These are phyloP conservation scores for Penicillium angulare DNA, from an alignment of 495 filamentous ascomycete genomes.

Conservation along the genomic window DNA sequence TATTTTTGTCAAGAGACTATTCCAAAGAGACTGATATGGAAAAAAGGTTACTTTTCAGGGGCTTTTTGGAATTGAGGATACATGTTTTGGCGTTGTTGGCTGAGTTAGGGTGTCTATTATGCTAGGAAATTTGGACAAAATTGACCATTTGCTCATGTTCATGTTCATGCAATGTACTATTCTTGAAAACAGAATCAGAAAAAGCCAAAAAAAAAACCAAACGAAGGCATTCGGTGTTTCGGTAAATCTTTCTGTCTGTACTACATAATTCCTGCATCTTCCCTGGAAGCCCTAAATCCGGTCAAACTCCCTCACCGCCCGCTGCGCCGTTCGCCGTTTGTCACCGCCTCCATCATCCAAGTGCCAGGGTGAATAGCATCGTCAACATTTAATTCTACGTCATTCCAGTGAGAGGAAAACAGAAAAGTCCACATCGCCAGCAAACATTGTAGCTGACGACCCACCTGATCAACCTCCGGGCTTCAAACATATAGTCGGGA, in stretches of 20 bases:
- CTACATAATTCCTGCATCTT: background rate
- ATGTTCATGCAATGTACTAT: too few relatives aligned
- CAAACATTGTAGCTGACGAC: too few relatives aligned
- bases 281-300: constrained; percentile 7
- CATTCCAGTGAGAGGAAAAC: background rate
- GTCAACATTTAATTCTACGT: background rate
- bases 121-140: background rate
- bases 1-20: background rate
- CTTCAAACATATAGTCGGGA: too few relatives aligned
- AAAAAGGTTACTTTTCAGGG: background rate
- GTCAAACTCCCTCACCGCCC: constrained; percentile 10
- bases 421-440: too few relatives aligned
- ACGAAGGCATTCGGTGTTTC: too few relatives aligned
- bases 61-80: background rate
- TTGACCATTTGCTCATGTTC: background rate
- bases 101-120: background rate
- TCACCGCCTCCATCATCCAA: constrained; percentile 7
- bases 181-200: too few relatives aligned
- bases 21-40: background rate
- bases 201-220: too few relatives aligned
- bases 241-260: background rate
- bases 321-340: background rate
- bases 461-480: too few relatives aligned
- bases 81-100: background rate
- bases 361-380: background rate